Evolutionary conservation across 1,284 basidiomycete genomes (phyloP), one percentile per base, ranked within the genome.

Genomic region (Ganoderma leucocontextum): DNA sequence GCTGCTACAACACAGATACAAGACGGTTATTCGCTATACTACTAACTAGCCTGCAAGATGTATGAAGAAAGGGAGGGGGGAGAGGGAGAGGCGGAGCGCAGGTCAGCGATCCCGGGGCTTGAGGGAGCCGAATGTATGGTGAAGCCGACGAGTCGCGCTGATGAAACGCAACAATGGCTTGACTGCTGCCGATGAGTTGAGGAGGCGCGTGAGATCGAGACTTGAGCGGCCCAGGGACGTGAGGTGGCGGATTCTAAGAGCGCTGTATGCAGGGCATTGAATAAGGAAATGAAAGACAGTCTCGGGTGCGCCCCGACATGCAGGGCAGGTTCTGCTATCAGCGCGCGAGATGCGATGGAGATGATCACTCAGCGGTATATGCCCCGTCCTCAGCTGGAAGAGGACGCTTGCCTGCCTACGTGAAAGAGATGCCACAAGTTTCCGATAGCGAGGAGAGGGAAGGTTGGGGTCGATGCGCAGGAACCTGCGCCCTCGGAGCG

Each of bases 301-400:
- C 53, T 79, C 78, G 8, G 41, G 41, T 1, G 12, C 41, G 2
- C 13, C 2, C 4, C 10, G 15, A 7, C 41, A 42, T 15, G 41
- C 10, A 0, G 77, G 74, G 71, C 79, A 81, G 1, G 58, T 39
- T 9, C 72, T 69, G 19, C 70, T 69, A 17, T 67, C 58, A 5
- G 69, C 61, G 19, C 62, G 60, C 0, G 62, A 22, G 12, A 80
- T 76, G 17, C 70, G 63, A 44, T 74, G 62, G 2, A 80, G 75
- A 70, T 80, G 71, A 0, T 65, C n/a, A 49, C 76, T 70, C 0
- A 81, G 76, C 0, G 77, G 75, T 4, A 72, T 69, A 47, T 79
- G 77, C 7, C 77, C 76, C 0, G 77, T 74, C 12, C 76, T 74
- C 0, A 80, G 75, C 62, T 80, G 79, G 17, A 76, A 65, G 15